Conservation (phyloP, 1,284 basidiomycete species). For the Boletus sp. region DNA sequence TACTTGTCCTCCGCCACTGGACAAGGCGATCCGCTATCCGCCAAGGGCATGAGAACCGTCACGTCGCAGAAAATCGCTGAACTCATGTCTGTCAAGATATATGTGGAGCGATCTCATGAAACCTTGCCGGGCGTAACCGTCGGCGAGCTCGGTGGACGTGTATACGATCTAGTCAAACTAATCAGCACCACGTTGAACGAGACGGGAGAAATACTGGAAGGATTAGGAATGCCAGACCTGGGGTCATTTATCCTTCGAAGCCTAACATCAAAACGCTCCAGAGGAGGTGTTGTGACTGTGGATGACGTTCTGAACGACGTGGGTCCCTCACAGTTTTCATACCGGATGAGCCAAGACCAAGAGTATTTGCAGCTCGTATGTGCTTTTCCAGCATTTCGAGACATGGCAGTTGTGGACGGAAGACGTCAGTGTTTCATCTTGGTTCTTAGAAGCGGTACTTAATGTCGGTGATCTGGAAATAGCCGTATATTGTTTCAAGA, state of each 20-base stretch:
- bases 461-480: slow-evolving; percentile 9
- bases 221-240: slow-evolving; percentile 62
- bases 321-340: slow-evolving; percentile 20
- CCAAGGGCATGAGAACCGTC: slow-evolving; percentile 59
- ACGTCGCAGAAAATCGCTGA: slow-evolving; percentile 60
- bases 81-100: slow-evolving; percentile 63
- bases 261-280: slow-evolving; percentile 44
- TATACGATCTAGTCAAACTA: slow-evolving; percentile 69
- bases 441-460: neutral
- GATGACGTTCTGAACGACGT: slow-evolving; percentile 67
- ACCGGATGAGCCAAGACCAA: slow-evolving; percentile 11
- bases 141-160: slow-evolving; percentile 69
- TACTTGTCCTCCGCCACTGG: slow-evolving; percentile 61
- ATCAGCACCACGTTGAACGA: slow-evolving; percentile 64
- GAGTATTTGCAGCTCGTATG: slow-evolving; percentile 52
- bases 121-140: slow-evolving; percentile 67
- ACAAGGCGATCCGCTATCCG: slow-evolving; percentile 60
- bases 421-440: slow-evolving; percentile 47
- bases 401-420: slow-evolving; percentile 62
- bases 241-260: slow-evolving; percentile 71
- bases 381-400: slow-evolving; percentile 73
- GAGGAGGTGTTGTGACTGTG: slow-evolving; percentile 39
- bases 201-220: slow-evolving; percentile 64
- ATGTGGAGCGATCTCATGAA: slow-evolving; percentile 69
- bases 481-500: slow-evolving; percentile 87